Conservation (phyloP, 1,139 yeast genomes). For the Oligophagozyma castellii region DNA sequence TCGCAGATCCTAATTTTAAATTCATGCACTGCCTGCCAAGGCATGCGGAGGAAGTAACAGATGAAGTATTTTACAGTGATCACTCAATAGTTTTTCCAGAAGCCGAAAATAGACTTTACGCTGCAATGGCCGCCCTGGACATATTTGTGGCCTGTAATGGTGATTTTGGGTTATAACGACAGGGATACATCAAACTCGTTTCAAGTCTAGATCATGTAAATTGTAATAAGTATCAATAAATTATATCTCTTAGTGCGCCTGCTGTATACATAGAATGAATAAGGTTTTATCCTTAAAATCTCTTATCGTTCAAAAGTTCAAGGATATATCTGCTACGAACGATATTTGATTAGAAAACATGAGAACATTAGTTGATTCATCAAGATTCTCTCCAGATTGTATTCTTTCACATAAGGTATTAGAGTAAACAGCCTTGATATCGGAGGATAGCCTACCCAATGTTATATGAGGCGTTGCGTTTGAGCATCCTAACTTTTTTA, state of each 20-base stretch:
- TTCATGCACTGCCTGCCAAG: slow-evolving; percentile 98
- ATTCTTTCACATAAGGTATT: slow-evolving; percentile 27
- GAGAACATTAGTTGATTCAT: slow-evolving; percentile 9
- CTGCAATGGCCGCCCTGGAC: slow-evolving; percentile 90
- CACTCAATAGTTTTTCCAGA: slow-evolving; percentile 83
- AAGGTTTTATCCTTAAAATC: no score
- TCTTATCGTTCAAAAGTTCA: slow-evolving; percentile 10
- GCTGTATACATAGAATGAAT: no score
- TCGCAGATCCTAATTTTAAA: slow-evolving; percentile 59
- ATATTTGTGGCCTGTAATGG: slow-evolving; percentile 81
- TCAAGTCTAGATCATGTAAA: no score
- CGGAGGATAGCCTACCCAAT: slow-evolving; percentile 41
- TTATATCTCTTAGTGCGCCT: no score
- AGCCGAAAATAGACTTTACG: slow-evolving; percentile 91
- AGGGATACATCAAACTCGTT: no score
- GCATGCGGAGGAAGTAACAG: slow-evolving; percentile 85
- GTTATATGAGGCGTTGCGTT: slow-evolving; percentile 61
- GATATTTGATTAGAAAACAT: slow-evolving; percentile 10
- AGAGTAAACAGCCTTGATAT: slow-evolving; percentile 39
- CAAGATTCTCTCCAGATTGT: slow-evolving; percentile 1
- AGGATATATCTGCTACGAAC: slow-evolving; percentile 12
- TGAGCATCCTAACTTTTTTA: slow-evolving; percentile 23
- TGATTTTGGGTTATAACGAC: no score
- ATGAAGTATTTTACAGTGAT: slow-evolving; percentile 78
- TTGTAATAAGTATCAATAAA: no score